Base-by-base conservation (phyloP, 352 stramenopile genomes). In the Achlya hypogyna region DNA sequence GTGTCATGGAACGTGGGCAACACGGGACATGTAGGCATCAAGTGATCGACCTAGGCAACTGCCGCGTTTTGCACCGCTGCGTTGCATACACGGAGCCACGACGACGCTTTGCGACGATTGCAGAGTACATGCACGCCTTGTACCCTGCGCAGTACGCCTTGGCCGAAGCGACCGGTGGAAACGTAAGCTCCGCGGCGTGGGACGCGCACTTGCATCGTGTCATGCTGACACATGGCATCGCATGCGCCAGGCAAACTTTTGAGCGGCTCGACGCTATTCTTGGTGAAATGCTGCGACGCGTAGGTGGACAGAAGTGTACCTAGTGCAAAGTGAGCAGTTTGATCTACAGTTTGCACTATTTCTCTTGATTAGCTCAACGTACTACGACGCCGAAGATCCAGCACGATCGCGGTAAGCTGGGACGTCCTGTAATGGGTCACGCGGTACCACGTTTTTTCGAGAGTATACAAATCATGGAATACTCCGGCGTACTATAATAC, bases 221-320 rank as follows among this genome's bases (percentile, higher is more conserved):
- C 23, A 54, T 54, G 49, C 49, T 54, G 23, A 34, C 49, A 14
- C 14, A 54, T 54, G 49, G 49, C 49, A 54, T 54, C 29, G 49
- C 29, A 54, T 54, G 29, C 49, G 49, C 49, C 6, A 6, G 29
- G 49, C 23, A 54, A 12, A 16, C 6, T 16, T 54, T 54, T 34
- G 29, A 28, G 16, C 6, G 6, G 23, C 49, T 42, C 6, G 34
- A 42, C 6, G 6, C 6, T 42, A 14, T 42, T 14, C 14, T 42
- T 6, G 34, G 6, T 16, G 6, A 42, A 6, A 14, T 42, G 34
- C 34, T 6, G 34, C n/a, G n/a, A n/a, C n/a, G n/a, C n/a, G n/a
- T n/a, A n/a, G n/a, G n/a, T n/a, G n/a, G n/a, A n/a, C n/a, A n/a
- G n/a, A n/a, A n/a, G n/a, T n/a, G n/a, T n/a, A n/a, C n/a, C n/a